Evolutionary conservation across 169 alveolate species (phyloP).

Genomic region (Plasmodium ovale): DNA sequence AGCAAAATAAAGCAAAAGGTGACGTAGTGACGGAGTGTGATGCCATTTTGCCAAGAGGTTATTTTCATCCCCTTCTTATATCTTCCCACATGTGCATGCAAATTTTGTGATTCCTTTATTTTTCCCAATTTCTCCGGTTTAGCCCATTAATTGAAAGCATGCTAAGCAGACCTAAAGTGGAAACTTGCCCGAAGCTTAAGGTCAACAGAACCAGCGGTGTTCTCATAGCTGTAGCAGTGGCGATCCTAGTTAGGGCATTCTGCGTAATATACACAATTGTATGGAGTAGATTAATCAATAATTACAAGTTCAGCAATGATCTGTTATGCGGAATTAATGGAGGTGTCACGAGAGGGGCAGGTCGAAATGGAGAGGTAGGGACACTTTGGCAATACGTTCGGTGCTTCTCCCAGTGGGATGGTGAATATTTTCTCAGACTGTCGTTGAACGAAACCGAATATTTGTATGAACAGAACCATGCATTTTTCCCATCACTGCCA

Average conservation of each 20-base stretch:
- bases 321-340: constrained; percentile 43
- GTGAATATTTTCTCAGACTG: constrained; percentile 81
- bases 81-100: no score
- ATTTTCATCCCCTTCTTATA: no score
- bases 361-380: neutral
- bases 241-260: constrained; percentile 4
- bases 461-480: constrained; percentile 80
- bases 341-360: no score
- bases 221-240: neutral
- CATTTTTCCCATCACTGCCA: constrained; percentile 85
- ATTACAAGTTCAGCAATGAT: constrained; percentile 55
- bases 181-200: neutral
- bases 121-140: no score
- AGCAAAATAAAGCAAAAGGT: no score
- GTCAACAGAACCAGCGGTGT: neutral
- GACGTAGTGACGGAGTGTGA: no score
- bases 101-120: no score
- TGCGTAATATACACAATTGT: constrained; percentile 41
- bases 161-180: no score
- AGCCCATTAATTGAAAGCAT: no score
- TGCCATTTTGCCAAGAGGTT: no score
- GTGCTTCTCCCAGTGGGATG: constrained; percentile 78
- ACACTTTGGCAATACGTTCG: constrained; percentile 34
- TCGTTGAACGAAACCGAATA: constrained; percentile 80
- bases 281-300: constrained; percentile 38